Evolutionary conservation across 129 eudicot species (phyloP).

Genomic region (Tanacetum coccineum): DNA sequence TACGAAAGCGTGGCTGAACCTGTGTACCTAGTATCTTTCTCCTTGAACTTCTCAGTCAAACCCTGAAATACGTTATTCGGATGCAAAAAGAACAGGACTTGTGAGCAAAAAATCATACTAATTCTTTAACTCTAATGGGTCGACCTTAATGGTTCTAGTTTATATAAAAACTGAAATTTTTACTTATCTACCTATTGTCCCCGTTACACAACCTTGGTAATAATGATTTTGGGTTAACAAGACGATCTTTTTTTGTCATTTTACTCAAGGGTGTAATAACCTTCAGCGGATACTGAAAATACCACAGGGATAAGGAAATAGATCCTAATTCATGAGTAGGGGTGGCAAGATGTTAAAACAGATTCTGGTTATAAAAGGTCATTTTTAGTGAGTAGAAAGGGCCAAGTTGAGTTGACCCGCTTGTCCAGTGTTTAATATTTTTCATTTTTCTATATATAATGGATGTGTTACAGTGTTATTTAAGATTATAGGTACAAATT

Average conservation of each 20-base stretch:
- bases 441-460: too few species aligned
- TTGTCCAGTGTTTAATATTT: too few species aligned
- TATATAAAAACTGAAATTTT: neutral
- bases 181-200: slow-evolving; percentile 1
- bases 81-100: neutral
- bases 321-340: neutral
- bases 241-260: neutral
- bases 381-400: too few species aligned
- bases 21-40: slow-evolving; percentile 66
- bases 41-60: slow-evolving; percentile 88
- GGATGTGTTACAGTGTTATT: too few species aligned
- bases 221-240: neutral
- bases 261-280: neutral
- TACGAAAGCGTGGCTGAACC: slow-evolving; percentile 77
- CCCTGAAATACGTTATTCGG: slow-evolving; percentile 45
- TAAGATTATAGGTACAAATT: too few species aligned
- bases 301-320: neutral
- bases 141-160: too few species aligned
- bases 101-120: too few species aligned
- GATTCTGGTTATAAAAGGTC: too few species aligned
- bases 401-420: too few species aligned
- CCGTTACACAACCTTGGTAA: neutral
- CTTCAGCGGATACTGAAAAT: neutral
- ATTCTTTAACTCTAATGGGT: too few species aligned
- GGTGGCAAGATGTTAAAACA: neutral